Percentiles rank a stretch among this genome's conserved stretches.
These are phyloP conservation scores for Fragaria nilgerrensis DNA, from an alignment of 306 rosid genomes.

Conservation along the genomic window DNA sequence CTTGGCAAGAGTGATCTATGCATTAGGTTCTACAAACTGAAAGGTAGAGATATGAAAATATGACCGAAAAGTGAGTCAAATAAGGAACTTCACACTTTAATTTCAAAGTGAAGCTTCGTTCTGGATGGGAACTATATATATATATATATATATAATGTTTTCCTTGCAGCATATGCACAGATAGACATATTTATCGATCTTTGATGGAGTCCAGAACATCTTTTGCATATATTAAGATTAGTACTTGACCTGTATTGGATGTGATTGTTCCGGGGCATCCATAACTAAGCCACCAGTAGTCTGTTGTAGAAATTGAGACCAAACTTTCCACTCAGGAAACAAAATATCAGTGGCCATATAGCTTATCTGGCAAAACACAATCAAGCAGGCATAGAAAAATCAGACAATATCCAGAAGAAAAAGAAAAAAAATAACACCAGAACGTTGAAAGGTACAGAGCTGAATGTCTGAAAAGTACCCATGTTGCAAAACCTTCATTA, in stretches of 20 bases:
- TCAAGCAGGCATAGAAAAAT: not conserved
- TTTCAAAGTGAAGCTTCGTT: too few relatives aligned
- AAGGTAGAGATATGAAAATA: too few relatives aligned
- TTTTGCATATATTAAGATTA: not conserved
- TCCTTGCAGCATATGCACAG: not conserved
- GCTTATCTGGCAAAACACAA: slow-evolving; percentile 46
- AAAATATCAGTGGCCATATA: slow-evolving; percentile 54
- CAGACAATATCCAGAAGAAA: not conserved
- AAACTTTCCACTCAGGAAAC: slow-evolving; percentile 66
- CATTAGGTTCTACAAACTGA: too few relatives aligned
- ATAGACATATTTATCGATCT: not conserved
- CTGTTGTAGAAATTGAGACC: slow-evolving; percentile 52
- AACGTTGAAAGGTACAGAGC: slow-evolving; percentile 3
- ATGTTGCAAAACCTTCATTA: slow-evolving; percentile 71
- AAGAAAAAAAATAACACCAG: not conserved
- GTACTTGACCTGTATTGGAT: slow-evolving; percentile 52
- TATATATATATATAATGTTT: too few relatives aligned
- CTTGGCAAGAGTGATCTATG: too few relatives aligned
- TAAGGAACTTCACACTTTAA: too few relatives aligned
- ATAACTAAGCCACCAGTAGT: slow-evolving; percentile 40
- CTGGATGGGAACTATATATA: too few relatives aligned
- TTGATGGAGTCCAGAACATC: not conserved
- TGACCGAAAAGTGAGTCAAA: too few relatives aligned
- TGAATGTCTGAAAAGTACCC: slow-evolving; percentile 39
- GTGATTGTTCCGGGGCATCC: slow-evolving; percentile 60